Conservation (phyloP, 2,329 filamentous ascomycete genomes). For the Samsoniella hepiali region DNA sequence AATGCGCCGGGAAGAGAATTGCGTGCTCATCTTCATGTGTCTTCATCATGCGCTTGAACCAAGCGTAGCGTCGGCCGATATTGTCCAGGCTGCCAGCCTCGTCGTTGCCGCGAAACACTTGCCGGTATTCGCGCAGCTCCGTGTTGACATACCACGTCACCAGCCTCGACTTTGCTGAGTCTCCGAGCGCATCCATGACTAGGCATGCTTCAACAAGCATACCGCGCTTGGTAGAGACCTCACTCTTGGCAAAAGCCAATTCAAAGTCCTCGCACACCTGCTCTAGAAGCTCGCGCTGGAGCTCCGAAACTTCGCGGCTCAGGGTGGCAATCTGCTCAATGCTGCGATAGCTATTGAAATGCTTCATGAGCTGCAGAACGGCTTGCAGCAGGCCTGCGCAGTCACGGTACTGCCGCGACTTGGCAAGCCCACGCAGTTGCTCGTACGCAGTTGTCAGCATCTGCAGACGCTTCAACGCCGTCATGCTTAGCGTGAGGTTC, state of each 20-base stretch:
- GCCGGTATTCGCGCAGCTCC: constrained; percentile 88
- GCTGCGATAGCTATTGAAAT: constrained; percentile 96
- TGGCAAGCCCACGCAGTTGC: constrained; percentile 79
- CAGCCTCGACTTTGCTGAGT: constrained; percentile 75
- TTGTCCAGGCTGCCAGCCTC: constrained; percentile 96
- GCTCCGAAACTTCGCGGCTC: constrained; percentile 86
- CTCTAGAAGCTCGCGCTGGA: constrained; percentile 88
- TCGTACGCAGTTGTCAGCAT: constrained; percentile 99
- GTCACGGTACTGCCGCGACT: constrained; percentile 87
- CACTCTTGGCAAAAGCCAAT: constrained; percentile 84
- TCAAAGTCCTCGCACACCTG: constrained; percentile 99
- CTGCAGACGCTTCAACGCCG: constrained; percentile 90
- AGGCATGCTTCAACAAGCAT: constrained; percentile 82
- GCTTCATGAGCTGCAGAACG: constrained; percentile 94
- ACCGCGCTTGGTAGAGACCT: constrained; percentile 66
- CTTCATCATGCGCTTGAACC: constrained; percentile 95
- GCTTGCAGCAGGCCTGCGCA: constrained; percentile 92
- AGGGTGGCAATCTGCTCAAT: constrained; percentile 97
- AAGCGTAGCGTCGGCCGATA: constrained; percentile 89
- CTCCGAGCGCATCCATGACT: constrained; percentile 92
- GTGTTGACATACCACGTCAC: constrained; percentile 99
- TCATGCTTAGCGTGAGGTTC: constrained; percentile 97
- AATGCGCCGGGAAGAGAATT: constrained; percentile 78
- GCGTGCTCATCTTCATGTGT: constrained; percentile 93
- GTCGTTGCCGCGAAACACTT: constrained; percentile 93